These are phyloP conservation scores for Tuber calosporum DNA, from an alignment of 495 filamentous ascomycete species.

Conservation along the genomic window DNA sequence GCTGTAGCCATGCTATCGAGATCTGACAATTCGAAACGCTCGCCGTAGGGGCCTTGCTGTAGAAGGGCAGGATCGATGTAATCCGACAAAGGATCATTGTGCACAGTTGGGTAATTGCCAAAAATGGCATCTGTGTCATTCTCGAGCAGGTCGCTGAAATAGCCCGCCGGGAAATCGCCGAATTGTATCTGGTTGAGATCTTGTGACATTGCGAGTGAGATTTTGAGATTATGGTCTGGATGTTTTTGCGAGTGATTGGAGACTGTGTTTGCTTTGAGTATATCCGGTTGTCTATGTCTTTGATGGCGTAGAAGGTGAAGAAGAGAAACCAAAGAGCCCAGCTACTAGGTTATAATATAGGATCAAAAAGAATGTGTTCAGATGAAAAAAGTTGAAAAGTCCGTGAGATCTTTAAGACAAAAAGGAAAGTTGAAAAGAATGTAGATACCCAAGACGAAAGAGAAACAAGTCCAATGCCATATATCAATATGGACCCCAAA, in stretches of 20 bases:
- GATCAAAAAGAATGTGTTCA: not conserved
- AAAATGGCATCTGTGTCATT: not conserved
- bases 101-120: not conserved
- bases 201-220: not conserved
- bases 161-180: not conserved
- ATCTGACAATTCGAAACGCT: not conserved
- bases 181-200: not conserved
- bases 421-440: not conserved
- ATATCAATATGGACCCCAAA: not conserved
- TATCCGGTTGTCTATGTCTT: not conserved
- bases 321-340: not conserved
- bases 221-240: not conserved
- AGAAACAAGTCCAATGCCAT: not conserved
- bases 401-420: not conserved
- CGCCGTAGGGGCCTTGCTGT: not conserved
- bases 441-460: not conserved
- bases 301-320: not conserved
- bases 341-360: not conserved
- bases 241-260: not conserved
- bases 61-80: not conserved
- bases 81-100: not conserved
- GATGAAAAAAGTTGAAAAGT: not conserved
- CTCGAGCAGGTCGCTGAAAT: not conserved
- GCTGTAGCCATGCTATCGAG: not conserved
- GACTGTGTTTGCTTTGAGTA: not conserved